phyloP scores from a whole-genome alignment of 1,284 basidiomycete genomes.

The Ceratobasidium sp. region DNA sequence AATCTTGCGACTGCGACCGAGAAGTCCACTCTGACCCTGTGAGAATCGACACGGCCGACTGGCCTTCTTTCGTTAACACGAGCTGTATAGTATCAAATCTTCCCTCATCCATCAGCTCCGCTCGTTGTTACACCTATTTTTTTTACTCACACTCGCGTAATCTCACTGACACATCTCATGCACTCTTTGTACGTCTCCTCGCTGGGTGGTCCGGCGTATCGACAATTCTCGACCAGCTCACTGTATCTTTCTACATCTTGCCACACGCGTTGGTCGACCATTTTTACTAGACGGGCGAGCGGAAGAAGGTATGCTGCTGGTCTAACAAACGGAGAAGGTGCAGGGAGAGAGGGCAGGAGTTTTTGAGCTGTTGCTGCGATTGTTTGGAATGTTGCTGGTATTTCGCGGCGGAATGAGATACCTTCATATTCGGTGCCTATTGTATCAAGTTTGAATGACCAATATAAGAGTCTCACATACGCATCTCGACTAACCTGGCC shows the following conservation, averaged over 20 bases:
- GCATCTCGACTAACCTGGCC: slow-evolving; percentile 36
- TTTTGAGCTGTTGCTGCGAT: slow-evolving; percentile 36
- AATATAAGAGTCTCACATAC: background rate
- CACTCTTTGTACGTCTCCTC: slow-evolving; percentile 43
- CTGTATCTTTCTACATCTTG: slow-evolving; percentile 36
- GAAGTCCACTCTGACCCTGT: slow-evolving; percentile 25
- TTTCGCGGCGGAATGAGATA: slow-evolving; percentile 41
- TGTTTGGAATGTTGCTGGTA: slow-evolving; percentile 39
- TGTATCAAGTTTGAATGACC: background rate
- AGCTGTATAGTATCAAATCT: slow-evolving; percentile 28
- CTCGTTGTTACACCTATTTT: background rate
- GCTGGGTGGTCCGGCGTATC: slow-evolving; percentile 43
- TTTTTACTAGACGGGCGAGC: slow-evolving; percentile 30
- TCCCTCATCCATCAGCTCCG: background rate
- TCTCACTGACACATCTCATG: slow-evolving; percentile 43
- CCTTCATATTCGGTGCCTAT: slow-evolving; percentile 40
- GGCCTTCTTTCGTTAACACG: slow-evolving; percentile 22
- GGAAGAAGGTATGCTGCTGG: slow-evolving; percentile 38
- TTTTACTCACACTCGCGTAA: slow-evolving; percentile 38
- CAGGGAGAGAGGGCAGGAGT: slow-evolving; percentile 41
- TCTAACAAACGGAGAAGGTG: slow-evolving; percentile 35
- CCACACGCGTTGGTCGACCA: slow-evolving; percentile 24
- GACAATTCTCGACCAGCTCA: slow-evolving; percentile 38
- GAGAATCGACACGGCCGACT: slow-evolving; percentile 16
- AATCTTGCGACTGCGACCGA: background rate